phyloP scores from a whole-genome alignment of 805 yeast species.

The Candida pini region DNA sequence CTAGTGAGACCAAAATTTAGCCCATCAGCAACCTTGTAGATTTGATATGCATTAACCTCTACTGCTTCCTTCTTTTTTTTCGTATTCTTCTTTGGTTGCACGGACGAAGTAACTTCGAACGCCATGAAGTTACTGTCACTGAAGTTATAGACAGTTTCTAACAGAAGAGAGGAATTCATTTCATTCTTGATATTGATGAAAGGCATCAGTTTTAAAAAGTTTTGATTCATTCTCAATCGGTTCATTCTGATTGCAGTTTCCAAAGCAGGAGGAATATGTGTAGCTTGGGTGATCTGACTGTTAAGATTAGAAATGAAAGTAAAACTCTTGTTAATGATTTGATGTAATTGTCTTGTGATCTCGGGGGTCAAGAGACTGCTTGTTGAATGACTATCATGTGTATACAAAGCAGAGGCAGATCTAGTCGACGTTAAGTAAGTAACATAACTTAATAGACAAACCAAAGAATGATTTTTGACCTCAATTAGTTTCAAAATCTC shows the following conservation, averaged over 20 bases:
- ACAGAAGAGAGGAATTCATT: conserved; percentile 25
- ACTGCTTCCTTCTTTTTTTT: conserved; percentile 8
- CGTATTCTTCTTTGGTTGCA: conserved; percentile 2
- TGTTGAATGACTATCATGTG: conserved; percentile 20
- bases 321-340: conserved; percentile 27
- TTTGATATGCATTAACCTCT: conserved; percentile 20
- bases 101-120: conserved; percentile 8
- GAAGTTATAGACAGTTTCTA: conserved; percentile 30
- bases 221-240: conserved; percentile 27
- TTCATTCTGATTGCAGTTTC: conserved; percentile 22
- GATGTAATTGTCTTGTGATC: conserved; percentile 26
- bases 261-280: conserved; percentile 14
- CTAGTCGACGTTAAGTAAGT: conserved; percentile 43
- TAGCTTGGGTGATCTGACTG: conserved; percentile 14
- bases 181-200: conserved; percentile 27
- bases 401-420: conserved; percentile 24
- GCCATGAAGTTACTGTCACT: conserved; percentile 18
- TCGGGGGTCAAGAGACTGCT: conserved; percentile 28
- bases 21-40: conserved; percentile 35
- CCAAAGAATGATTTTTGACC: conserved; percentile 52
- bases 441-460: conserved; percentile 51
- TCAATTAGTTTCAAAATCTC: conserved; percentile 37
- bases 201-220: conserved; percentile 29
- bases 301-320: conserved; percentile 23
- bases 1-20: conserved; percentile 39